These are phyloP conservation scores for Senecio squalidus DNA, from an alignment of 140 eudicot species.

Conservation along the genomic window DNA sequence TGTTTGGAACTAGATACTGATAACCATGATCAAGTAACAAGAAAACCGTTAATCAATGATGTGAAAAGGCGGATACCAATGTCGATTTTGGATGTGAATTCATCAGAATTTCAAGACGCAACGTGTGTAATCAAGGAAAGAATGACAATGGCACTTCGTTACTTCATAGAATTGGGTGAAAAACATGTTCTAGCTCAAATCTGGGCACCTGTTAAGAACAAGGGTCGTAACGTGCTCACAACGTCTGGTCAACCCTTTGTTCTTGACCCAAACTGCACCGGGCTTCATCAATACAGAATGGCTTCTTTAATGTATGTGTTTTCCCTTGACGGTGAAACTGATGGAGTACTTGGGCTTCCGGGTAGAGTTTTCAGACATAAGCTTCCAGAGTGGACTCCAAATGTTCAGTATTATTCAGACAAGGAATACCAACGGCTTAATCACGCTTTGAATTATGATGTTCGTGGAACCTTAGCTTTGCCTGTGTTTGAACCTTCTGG, in stretches of 20 bases:
- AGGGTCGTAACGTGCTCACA: constrained; percentile 68
- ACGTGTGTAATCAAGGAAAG: constrained; percentile 75
- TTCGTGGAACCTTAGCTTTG: constrained; percentile 84
- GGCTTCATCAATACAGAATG: constrained; percentile 86
- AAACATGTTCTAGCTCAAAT: constrained; percentile 88
- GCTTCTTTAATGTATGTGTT: constrained; percentile 75
- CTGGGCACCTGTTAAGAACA: constrained; percentile 86
- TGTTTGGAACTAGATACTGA: constrained; percentile 18
- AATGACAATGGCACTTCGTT: constrained; percentile 92
- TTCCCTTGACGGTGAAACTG: constrained; percentile 62
- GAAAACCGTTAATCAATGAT: constrained; percentile 24
- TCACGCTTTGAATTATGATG: constrained; percentile 82
- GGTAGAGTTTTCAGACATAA: constrained; percentile 85
- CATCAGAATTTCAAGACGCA: constrained; percentile 45
- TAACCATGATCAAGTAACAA: constrained; percentile 35
- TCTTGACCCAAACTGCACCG: constrained; percentile 77
- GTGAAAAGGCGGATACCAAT: constrained; percentile 38
- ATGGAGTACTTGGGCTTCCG: constrained; percentile 83
- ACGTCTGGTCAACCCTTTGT: constrained; percentile 96
- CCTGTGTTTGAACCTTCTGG: constrained; percentile 96
- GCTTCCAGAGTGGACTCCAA: constrained; percentile 97
- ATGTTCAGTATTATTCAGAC: constrained; percentile 91
- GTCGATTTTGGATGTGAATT: constrained; percentile 42
- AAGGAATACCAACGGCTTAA: constrained; percentile 74
- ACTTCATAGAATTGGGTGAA: constrained; percentile 77